Conservation (phyloP, 2,329 filamentous ascomycete genomes). For the Bipolaris zeicola region DNA sequence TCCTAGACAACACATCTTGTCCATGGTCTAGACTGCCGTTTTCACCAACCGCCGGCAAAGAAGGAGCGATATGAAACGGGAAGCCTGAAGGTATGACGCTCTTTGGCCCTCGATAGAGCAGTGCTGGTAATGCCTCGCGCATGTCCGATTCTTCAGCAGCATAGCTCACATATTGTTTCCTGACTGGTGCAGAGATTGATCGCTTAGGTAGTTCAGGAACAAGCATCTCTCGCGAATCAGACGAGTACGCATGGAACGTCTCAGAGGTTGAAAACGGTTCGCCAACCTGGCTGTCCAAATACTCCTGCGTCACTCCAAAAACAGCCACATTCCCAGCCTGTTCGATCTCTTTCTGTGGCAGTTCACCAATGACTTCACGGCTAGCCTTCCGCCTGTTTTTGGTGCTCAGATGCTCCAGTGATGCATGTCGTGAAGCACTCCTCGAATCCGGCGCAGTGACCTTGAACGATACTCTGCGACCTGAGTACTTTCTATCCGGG, state of each 20-base stretch:
- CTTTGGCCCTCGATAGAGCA: slow-evolving; percentile 34
- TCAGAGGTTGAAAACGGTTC: slow-evolving; percentile 18
- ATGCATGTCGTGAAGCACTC: slow-evolving; percentile 24
- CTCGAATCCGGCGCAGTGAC: slow-evolving; percentile 12
- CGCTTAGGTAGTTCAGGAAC: slow-evolving; percentile 18
- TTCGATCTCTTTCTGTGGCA: slow-evolving; percentile 32
- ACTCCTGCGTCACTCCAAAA: slow-evolving; percentile 38
- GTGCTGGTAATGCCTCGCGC: slow-evolving; percentile 24
- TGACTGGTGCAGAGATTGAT: slow-evolving; percentile 4
- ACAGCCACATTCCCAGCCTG: slow-evolving; percentile 30
- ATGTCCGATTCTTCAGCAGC: slow-evolving; percentile 24
- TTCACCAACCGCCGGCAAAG: slow-evolving; percentile 26
- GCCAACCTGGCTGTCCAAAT: slow-evolving; percentile 34
- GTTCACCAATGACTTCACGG: slow-evolving; percentile 25
- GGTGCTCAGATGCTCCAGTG: slow-evolving; percentile 36
- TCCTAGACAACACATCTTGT: slow-evolving; percentile 20
- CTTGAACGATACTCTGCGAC: slow-evolving; percentile 37
- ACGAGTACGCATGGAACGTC: slow-evolving; percentile 16
- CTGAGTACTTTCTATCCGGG: slow-evolving; percentile 28
- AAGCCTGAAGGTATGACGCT: slow-evolving; percentile 27
- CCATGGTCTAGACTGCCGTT: slow-evolving; percentile 26
- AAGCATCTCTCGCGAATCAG: slow-evolving; percentile 19
- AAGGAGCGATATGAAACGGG: slow-evolving; percentile 17
- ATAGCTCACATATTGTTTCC: slow-evolving; percentile 20
- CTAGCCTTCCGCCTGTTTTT: slow-evolving; percentile 32